phyloP scores from a whole-genome alignment of 768 basidiomycete species.

The Suillus luteus region DNA sequence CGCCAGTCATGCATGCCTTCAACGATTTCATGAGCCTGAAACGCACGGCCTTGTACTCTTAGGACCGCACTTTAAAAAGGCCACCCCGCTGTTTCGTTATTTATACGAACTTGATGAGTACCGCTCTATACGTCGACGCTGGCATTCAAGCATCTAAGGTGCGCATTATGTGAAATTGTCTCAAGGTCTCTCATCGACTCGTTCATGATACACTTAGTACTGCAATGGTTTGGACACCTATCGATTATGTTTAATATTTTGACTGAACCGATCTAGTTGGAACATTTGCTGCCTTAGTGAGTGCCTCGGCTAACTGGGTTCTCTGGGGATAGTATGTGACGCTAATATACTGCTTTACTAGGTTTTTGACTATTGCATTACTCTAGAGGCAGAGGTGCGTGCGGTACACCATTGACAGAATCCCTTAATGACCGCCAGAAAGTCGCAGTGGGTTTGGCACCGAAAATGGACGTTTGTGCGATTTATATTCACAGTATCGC shows the following conservation, averaged over 20 bases:
- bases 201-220: not conserved
- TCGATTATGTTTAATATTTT: not conserved
- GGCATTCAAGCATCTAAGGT: not conserved
- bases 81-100: not conserved
- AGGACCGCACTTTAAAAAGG: not conserved
- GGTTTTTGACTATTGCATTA: conserved; percentile 28
- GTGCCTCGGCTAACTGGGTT: not conserved
- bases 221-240: not conserved
- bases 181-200: not conserved
- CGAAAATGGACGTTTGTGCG: conserved; percentile 26
- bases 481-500: conserved; percentile 27
- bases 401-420: not conserved
- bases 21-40: no score
- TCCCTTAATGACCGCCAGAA: not conserved
- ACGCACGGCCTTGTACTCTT: no score
- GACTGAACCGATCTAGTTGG: not conserved
- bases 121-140: not conserved
- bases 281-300: not conserved
- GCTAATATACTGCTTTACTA: not conserved
- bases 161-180: not conserved
- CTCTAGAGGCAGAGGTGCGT: conserved; percentile 25
- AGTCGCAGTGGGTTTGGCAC: conserved; percentile 30
- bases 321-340: not conserved
- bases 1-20: no score
- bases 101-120: not conserved